phyloP scores from a whole-genome alignment of 108 stramenopile genomes.

The Conticribra weissflogii region DNA sequence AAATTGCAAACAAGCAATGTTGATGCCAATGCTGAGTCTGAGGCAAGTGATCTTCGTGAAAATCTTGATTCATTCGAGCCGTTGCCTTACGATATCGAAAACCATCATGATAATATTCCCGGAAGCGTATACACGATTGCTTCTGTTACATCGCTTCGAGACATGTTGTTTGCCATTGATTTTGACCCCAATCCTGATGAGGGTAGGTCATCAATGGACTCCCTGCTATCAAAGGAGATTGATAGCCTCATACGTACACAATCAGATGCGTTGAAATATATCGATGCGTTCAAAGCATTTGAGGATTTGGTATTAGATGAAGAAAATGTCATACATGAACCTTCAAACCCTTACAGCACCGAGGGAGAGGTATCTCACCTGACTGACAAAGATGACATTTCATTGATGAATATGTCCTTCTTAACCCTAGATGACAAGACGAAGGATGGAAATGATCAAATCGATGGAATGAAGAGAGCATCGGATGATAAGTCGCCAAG shows the following conservation, averaged over 20 bases:
- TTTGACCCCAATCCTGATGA: slow-evolving; percentile 22
- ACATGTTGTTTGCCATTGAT: slow-evolving; percentile 7
- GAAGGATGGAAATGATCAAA: not conserved
- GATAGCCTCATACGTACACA: slow-evolving; percentile 22
- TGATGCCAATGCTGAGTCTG: not conserved
- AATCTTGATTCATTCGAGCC: slow-evolving; percentile 6
- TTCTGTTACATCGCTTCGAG: slow-evolving; percentile 19
- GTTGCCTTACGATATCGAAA: slow-evolving; percentile 3
- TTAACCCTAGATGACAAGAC: slow-evolving; percentile 17
- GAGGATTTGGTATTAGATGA: slow-evolving; percentile 39
- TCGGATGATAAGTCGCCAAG: too few relatives aligned
- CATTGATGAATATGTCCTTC: slow-evolving; percentile 42
- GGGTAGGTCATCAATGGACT: slow-evolving; percentile 18
- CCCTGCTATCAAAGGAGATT: slow-evolving; percentile 15
- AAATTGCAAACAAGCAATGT: not conserved
- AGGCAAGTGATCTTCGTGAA: not conserved
- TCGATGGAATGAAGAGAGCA: slow-evolving; percentile 1
- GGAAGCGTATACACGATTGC: not conserved
- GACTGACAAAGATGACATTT: slow-evolving; percentile 8
- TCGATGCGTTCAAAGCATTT: slow-evolving; percentile 24
- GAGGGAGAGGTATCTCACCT: not conserved
- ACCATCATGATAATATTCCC: too few relatives aligned
- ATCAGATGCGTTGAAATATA: slow-evolving; percentile 22
- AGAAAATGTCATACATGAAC: slow-evolving; percentile 11
- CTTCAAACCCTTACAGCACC: not conserved